phyloP scores from a whole-genome alignment of 2,329 filamentous ascomycete genomes.

The Colletotrichum sp. region DNA sequence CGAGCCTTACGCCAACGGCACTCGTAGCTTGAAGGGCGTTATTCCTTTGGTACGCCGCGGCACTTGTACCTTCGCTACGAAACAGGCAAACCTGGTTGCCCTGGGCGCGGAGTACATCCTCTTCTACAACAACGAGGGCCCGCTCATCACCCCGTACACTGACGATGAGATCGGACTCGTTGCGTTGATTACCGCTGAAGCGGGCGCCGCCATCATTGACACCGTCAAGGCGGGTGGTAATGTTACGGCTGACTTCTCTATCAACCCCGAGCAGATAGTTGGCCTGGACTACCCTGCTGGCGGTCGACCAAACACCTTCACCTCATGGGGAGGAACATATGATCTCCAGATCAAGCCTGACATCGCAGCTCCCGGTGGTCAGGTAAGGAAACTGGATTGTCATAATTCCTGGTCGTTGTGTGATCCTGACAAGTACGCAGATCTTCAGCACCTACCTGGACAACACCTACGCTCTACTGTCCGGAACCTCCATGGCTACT shows the following conservation, averaged over 20 bases:
- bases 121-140: slow-evolving; percentile 32
- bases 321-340: slow-evolving; percentile 47
- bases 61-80: slow-evolving; percentile 32
- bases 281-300: slow-evolving; percentile 29
- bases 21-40: slow-evolving; percentile 23
- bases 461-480: slow-evolving; percentile 39
- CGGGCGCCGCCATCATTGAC: slow-evolving; percentile 30
- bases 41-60: slow-evolving; percentile 36
- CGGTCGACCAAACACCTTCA: slow-evolving; percentile 41
- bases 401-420: background rate
- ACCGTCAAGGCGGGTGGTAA: slow-evolving; percentile 27
- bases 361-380: slow-evolving; percentile 45
- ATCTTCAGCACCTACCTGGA: slow-evolving; percentile 45
- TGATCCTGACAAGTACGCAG: background rate
- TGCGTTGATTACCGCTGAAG: slow-evolving; percentile 24
- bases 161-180: slow-evolving; percentile 20
- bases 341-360: slow-evolving; percentile 49
- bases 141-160: slow-evolving; percentile 18
- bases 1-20: slow-evolving; percentile 25
- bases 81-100: slow-evolving; percentile 30
- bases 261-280: slow-evolving; percentile 26
- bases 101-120: slow-evolving; percentile 32
- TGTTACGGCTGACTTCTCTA: slow-evolving; percentile 34
- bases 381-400: slow-evolving; percentile 12
- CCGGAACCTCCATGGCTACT: slow-evolving; percentile 54